phyloP scores from a whole-genome alignment of 352 stramenopile species.

The Globisporangium mamillatum region DNA sequence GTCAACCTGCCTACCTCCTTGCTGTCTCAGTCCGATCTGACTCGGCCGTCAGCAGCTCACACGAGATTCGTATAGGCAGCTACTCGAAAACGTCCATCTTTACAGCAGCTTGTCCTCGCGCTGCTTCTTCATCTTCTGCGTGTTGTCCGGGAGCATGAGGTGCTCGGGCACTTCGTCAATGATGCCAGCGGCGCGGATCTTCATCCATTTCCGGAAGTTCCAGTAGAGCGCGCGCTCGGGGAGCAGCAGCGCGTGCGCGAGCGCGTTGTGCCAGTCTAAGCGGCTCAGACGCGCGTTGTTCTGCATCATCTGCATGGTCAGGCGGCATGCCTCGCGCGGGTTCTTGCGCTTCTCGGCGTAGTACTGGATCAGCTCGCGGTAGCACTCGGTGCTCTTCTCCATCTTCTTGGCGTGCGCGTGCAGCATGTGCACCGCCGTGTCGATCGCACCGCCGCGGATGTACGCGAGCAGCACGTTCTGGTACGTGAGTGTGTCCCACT shows the following conservation, averaged over 20 bases:
- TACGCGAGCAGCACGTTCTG: constrained; percentile 64
- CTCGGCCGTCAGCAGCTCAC: background rate
- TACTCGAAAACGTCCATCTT: too few species aligned
- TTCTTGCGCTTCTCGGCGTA: constrained; percentile 66
- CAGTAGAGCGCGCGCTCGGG: constrained; percentile 72
- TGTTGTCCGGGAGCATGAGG: constrained; percentile 49
- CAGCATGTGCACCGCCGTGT: constrained; percentile 67
- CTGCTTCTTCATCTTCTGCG: constrained; percentile 25
- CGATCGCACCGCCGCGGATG: constrained; percentile 50
- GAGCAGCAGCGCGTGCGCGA: constrained; percentile 55
- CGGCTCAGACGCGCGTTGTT: constrained; percentile 71
- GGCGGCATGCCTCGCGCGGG: constrained; percentile 53
- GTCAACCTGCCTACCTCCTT: background rate
- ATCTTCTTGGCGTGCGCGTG: constrained; percentile 69
- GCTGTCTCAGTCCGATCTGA: background rate
- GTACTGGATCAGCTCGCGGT: constrained; percentile 67
- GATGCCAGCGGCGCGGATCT: constrained; percentile 56
- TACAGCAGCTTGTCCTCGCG: constrained; percentile 14
- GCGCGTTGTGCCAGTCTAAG: constrained; percentile 76
- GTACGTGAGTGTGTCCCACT: constrained; percentile 71
- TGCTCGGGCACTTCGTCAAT: constrained; percentile 52
- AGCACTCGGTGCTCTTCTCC: constrained; percentile 66
- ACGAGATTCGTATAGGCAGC: too few species aligned
- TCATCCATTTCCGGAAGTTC: constrained; percentile 89
- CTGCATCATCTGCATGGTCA: constrained; percentile 88